phyloP scores from a whole-genome alignment of 371 early-diverging fungal species.

The Circinella umbellata region DNA sequence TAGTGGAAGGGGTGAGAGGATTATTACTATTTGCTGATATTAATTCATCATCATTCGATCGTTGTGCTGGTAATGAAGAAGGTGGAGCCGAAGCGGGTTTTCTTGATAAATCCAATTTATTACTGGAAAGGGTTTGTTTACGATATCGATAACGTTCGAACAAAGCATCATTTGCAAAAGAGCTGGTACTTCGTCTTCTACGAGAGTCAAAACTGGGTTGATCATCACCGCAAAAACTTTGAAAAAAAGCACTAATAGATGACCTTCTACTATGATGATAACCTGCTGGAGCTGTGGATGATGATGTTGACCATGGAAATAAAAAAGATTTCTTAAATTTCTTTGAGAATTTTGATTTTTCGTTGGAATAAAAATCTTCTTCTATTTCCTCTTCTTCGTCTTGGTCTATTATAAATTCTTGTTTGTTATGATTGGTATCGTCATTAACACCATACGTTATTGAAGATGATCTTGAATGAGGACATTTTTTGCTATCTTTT shows the following conservation, averaged over 20 bases:
- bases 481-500: neutral
- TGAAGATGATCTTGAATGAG: neutral
- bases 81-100: neutral
- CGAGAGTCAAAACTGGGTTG: neutral
- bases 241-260: conserved; percentile 10
- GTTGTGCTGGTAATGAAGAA: neutral
- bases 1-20: neutral
- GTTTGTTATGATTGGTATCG: neutral
- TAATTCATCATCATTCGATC: too few species aligned
- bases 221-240: conserved; percentile 1
- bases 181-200: conserved; percentile 7
- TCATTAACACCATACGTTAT: neutral
- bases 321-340: neutral
- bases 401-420: neutral
- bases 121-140: conserved; percentile 3
- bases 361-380: neutral
- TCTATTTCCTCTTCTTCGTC: neutral
- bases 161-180: conserved; percentile 19
- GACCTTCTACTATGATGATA: conserved; percentile 4
- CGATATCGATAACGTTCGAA: conserved; percentile 23
- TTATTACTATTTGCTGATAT: too few species aligned
- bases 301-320: conserved; percentile 4
- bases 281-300: neutral
- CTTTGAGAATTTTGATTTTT: neutral
- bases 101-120: neutral